These are phyloP conservation scores for Epicoccum nigrum DNA, from an alignment of 2,329 filamentous ascomycete species.

Conservation along the genomic window DNA sequence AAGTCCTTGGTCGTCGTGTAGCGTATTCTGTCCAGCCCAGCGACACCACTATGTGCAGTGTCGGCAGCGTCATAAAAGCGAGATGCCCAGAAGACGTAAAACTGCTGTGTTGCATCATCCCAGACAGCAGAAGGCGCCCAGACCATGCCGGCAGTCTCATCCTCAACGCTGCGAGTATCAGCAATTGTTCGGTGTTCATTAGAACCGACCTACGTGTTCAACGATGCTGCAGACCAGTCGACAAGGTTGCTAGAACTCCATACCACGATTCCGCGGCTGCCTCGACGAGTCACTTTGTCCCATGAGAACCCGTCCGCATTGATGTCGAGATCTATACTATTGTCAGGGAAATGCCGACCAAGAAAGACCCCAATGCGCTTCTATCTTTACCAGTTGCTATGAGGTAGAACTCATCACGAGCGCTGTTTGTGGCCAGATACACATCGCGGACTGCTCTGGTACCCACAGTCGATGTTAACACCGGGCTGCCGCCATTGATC, in stretches of 20 bases:
- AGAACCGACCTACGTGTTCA: conserved; percentile 6
- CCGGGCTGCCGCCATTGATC: conserved; percentile 15
- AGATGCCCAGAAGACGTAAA: conserved; percentile 10
- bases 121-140: conserved; percentile 21
- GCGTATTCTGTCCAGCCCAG: conserved; percentile 12
- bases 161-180: conserved; percentile 11
- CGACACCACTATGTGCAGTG: conserved; percentile 11
- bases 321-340: not conserved
- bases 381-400: conserved; percentile 16
- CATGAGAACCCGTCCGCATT: conserved; percentile 13
- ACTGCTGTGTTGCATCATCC: conserved; percentile 12
- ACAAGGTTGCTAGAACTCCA: conserved; percentile 18
- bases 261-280: conserved; percentile 15
- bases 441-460: conserved; percentile 21
- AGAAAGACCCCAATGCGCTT: no score
- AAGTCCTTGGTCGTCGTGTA: conserved; percentile 21
- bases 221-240: conserved; percentile 15
- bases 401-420: conserved; percentile 12
- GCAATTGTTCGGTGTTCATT: not conserved
- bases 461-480: conserved; percentile 18
- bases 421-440: conserved; percentile 12
- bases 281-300: conserved; percentile 15
- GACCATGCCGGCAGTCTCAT: conserved; percentile 19
- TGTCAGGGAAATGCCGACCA: not conserved
- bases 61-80: conserved; percentile 26